Base-by-base conservation (phyloP, 106 monocot species). In the Allium sativum region DNA sequence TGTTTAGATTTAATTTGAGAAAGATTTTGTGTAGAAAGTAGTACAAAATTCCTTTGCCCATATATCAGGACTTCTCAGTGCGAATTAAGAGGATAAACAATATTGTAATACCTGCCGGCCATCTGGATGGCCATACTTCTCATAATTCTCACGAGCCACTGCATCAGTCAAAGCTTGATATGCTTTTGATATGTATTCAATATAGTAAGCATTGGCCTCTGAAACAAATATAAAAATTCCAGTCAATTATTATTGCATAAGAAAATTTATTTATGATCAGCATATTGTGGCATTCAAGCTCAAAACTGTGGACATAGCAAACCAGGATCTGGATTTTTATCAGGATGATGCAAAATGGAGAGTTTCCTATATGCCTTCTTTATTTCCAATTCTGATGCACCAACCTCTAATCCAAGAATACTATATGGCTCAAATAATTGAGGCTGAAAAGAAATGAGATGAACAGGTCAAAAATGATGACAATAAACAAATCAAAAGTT, bases 321-420 rank as follows among this genome's bases (percentile, higher is more conserved):
- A 96, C 95, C 90, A 80, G 91, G 96, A 70, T 98, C 96, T 51
- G 96, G 96, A 74, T 98, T 98, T 80, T 98, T 98, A 68, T 98
- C 96, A 62, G 96, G 96, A 76, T 98, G 96, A 61, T 98, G 91
- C 65, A 75, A 71, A 75, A 98, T 84, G 9, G 96, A 98, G 40
- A 91, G 90, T 48, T 78, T 87, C 56, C 96, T 67, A 46, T 98
- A 98, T 59, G 96, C 87, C 72, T 98, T 98, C 60, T 91, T 98
- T 72, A 98, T 88, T 70, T 98, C 96, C 18, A 84, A 60, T 0
- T 98, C 96, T 55, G 91, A 98, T 57, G 74, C 87, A 67, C 91
- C 90, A 15, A 77, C 58, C 31, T 80, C 87, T 62, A 98, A 56
- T 57, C 96, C 96, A 85, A 98, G 96, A 70, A 91, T 91, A 59